Evolutionary conservation across 1,139 yeast species (phyloP).

Genomic region (Magnusiomyces suaveolens): DNA sequence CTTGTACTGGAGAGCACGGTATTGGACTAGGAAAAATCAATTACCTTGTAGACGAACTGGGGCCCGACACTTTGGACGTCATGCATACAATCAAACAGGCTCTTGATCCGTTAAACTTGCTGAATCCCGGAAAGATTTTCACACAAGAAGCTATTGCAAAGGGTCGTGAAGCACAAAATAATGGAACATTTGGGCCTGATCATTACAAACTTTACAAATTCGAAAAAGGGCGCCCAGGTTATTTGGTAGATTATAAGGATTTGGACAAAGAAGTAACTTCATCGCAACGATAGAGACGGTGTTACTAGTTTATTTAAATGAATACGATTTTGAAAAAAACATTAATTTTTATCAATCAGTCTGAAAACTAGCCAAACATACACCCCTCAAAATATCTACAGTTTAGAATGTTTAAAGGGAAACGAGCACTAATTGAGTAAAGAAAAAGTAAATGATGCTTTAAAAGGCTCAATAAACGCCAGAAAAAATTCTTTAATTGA

Average conservation of each 20-base stretch:
- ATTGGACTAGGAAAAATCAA: conserved; percentile 70
- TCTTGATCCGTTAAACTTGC: conserved; percentile 56
- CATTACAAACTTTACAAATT: conserved; percentile 1
- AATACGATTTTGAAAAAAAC: too few species aligned
- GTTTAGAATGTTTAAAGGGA: conserved; percentile 25
- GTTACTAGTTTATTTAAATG: too few species aligned
- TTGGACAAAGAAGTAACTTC: too few species aligned
- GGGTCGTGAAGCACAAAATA: conserved; percentile 5
- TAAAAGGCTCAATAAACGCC: not conserved
- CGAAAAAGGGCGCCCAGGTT: not conserved
- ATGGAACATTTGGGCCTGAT: conserved; percentile 8
- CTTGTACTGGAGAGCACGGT: conserved; percentile 86
- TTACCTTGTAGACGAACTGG: conserved; percentile 56
- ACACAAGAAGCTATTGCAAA: conserved; percentile 8
- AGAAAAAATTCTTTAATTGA: not conserved
- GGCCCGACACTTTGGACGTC: conserved; percentile 51
- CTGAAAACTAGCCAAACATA: conserved; percentile 63
- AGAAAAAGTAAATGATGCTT: not conserved
- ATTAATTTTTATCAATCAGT: conserved; percentile 15
- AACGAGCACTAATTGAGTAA: conserved; percentile 1
- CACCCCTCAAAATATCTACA: conserved; percentile 66
- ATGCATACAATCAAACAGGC: conserved; percentile 67
- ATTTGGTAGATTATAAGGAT: not conserved
- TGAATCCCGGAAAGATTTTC: conserved; percentile 67
- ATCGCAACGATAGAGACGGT: too few species aligned